phyloP scores from a whole-genome alignment of 257 asterid species.

The Rauvolfia tetraphylla region DNA sequence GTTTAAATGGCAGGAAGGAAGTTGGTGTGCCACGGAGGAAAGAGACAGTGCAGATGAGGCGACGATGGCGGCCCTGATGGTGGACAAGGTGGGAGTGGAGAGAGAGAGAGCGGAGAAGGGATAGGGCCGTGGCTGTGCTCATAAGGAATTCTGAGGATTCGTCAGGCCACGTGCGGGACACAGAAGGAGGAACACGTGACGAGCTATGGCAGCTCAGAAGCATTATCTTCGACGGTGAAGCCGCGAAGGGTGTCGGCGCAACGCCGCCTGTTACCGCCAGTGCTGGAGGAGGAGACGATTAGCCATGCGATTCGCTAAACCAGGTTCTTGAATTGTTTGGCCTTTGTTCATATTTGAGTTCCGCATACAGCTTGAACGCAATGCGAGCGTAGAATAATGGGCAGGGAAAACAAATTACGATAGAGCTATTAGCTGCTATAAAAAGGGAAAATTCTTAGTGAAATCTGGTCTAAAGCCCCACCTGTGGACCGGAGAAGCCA shows the following conservation, averaged over 20 bases:
- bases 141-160: constrained; percentile 21
- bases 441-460: no score
- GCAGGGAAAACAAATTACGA: no score
- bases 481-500: no score
- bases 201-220: constrained; percentile 37
- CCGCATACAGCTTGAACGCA: no score
- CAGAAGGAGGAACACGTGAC: constrained; percentile 17
- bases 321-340: no score
- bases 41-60: constrained; percentile 2
- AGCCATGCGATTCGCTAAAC: not conserved
- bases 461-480: no score
- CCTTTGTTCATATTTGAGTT: no score
- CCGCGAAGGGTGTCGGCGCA: not conserved
- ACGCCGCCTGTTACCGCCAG: not conserved
- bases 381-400: no score
- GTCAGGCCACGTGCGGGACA: constrained; percentile 12
- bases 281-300: not conserved
- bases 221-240: constrained; percentile 31
- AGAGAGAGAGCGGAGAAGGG: constrained; percentile 20
- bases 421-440: no score
- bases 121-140: constrained; percentile 22
- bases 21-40: not conserved
- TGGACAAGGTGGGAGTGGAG: constrained; percentile 22
- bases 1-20: constrained; percentile 17
- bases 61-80: not conserved